These are phyloP conservation scores for Ganoderma lingzhi DNA, from an alignment of 1,284 basidiomycete genomes.

Conservation along the genomic window DNA sequence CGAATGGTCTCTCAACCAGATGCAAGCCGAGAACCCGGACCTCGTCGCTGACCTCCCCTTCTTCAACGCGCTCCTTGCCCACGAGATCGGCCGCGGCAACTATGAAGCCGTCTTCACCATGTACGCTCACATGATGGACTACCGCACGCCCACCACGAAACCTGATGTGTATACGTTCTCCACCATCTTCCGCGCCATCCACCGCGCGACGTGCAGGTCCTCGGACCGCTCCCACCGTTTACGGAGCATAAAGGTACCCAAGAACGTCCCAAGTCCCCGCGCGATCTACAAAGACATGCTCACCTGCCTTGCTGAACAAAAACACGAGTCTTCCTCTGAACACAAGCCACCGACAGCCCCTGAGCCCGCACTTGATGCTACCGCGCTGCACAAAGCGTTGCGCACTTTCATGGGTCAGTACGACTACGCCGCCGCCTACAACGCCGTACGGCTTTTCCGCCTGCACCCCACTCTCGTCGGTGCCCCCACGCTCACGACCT, in stretches of 20 bases:
- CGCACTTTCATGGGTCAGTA: slow-evolving; percentile 49
- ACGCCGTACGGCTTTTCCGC: slow-evolving; percentile 46
- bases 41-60: slow-evolving; percentile 49
- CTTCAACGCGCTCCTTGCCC: slow-evolving; percentile 56
- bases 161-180: slow-evolving; percentile 57
- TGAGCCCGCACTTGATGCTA: slow-evolving; percentile 44
- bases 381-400: slow-evolving; percentile 51
- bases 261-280: slow-evolving; percentile 44
- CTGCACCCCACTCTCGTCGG: slow-evolving; percentile 37
- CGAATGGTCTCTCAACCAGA: slow-evolving; percentile 47
- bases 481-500: slow-evolving; percentile 47
- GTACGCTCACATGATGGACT: slow-evolving; percentile 49
- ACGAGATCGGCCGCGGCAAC: slow-evolving; percentile 44
- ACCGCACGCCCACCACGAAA: slow-evolving; percentile 37
- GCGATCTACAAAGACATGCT: slow-evolving; percentile 59
- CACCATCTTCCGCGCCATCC: slow-evolving; percentile 51
- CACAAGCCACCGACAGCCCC: slow-evolving; percentile 2
- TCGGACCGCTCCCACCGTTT: slow-evolving; percentile 36
- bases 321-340: slow-evolving; percentile 5
- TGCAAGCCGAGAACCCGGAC: slow-evolving; percentile 45
- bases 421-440: slow-evolving; percentile 57
- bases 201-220: slow-evolving; percentile 31
- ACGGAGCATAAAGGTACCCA: slow-evolving; percentile 32
- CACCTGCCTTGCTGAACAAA: slow-evolving; percentile 39
- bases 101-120: slow-evolving; percentile 51